Evolutionary conservation across 2,329 filamentous ascomycete genomes (phyloP).

Genomic region (Pseudodiploospora longispora): DNA sequence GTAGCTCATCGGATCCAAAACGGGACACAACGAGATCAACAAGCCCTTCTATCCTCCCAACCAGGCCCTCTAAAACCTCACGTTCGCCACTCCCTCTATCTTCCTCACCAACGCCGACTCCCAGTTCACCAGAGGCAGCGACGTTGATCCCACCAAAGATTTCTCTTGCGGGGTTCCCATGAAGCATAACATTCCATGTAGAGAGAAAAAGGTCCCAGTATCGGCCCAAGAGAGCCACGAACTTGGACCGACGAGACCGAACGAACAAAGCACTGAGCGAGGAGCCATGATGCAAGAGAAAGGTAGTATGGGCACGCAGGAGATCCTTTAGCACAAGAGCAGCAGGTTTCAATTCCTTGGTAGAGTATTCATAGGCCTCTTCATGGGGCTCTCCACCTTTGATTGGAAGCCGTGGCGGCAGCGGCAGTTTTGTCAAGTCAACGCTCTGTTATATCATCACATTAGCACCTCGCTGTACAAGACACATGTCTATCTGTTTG

Average conservation of each 20-base stretch:
- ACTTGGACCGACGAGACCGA: slow-evolving; percentile 56
- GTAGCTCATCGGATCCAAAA: slow-evolving; percentile 53
- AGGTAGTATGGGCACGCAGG: slow-evolving; percentile 71
- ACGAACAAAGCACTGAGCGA: slow-evolving; percentile 63
- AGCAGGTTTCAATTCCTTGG: slow-evolving; percentile 80
- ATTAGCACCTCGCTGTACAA: neutral
- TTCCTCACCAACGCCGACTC: slow-evolving; percentile 91
- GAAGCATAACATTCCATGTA: slow-evolving; percentile 83
- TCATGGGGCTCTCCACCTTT: slow-evolving; percentile 32
- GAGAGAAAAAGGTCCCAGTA: slow-evolving; percentile 70
- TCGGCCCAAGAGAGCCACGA: slow-evolving; percentile 62
- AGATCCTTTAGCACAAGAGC: slow-evolving; percentile 73
- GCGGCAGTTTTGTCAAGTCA: slow-evolving; percentile 64
- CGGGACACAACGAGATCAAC: slow-evolving; percentile 82
- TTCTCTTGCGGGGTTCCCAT: slow-evolving; percentile 76
- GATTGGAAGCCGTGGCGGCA: slow-evolving; percentile 46
- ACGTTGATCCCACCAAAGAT: slow-evolving; percentile 81
- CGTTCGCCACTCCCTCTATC: slow-evolving; percentile 89
- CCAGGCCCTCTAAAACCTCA: slow-evolving; percentile 86
- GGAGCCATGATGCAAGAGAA: slow-evolving; percentile 78
- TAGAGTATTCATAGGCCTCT: slow-evolving; percentile 67
- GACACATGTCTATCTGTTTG: too few relatives aligned
- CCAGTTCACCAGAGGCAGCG: slow-evolving; percentile 82
- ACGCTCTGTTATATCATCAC: slow-evolving; percentile 36
- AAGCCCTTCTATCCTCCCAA: slow-evolving; percentile 70